Evolutionary conservation across 225 moss, liverwort and hornwort species (phyloP).

Genomic region (Pseudoscleropodium purum): DNA sequence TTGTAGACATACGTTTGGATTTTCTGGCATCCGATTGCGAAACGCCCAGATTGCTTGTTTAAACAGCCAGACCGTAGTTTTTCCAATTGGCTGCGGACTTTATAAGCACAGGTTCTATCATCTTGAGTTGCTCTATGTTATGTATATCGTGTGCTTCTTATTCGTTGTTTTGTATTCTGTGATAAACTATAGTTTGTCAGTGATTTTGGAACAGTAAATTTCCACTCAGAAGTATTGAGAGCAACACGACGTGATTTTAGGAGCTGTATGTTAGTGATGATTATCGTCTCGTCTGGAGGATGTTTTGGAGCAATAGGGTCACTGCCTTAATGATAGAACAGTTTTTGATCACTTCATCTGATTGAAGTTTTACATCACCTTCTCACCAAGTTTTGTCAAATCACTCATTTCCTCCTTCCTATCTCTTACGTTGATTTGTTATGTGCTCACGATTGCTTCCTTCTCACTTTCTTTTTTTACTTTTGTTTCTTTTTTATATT

Average conservation of each 20-base stretch:
- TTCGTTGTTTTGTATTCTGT: not conserved
- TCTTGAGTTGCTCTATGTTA: not conserved
- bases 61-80: conserved; percentile 46
- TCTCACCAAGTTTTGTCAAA: not conserved
- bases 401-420: not conserved
- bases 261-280: not conserved
- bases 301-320: not conserved
- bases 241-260: not conserved
- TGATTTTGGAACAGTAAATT: not conserved
- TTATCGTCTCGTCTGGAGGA: not conserved
- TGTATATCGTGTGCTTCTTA: not conserved
- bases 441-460: not conserved
- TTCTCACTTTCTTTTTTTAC: not conserved
- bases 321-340: not conserved
- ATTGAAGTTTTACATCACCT: not conserved
- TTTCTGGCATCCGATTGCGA: conserved; percentile 39
- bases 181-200: not conserved
- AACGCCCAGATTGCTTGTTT: conserved; percentile 53
- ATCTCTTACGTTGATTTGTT: not conserved
- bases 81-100: conserved; percentile 40
- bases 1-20: conserved; percentile 63
- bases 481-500: not conserved
- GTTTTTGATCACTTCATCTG: not conserved
- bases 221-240: not conserved
- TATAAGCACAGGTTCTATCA: conserved; percentile 9